Conservation (phyloP, 495 filamentous ascomycete genomes). For the Podospora comata region DNA sequence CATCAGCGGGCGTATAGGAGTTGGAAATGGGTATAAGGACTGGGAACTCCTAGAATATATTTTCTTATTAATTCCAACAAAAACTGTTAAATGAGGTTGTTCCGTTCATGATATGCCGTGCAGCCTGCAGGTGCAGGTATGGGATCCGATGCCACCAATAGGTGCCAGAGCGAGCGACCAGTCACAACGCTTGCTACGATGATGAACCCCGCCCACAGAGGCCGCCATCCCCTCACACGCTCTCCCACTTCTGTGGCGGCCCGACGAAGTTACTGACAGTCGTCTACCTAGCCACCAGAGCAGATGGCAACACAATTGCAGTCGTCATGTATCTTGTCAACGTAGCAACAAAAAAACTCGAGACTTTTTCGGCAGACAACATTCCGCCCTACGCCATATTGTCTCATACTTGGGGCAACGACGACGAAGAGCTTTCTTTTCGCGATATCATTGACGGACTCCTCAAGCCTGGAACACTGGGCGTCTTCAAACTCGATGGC, state of each 20-base stretch:
- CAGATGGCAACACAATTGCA: too few species aligned
- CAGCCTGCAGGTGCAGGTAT: not conserved
- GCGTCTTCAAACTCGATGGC: constrained; percentile 11
- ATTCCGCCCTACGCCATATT: constrained; percentile 6
- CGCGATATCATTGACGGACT: not conserved
- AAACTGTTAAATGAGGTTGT: not conserved
- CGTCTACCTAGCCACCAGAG: too few species aligned
- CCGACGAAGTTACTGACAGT: too few species aligned
- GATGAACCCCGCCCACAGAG: too few species aligned
- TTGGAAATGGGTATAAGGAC: not conserved
- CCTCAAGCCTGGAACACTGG: not conserved
- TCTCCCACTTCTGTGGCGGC: too few species aligned
- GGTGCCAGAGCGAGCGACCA: too few species aligned
- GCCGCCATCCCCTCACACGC: too few species aligned
- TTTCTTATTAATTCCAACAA: not conserved
- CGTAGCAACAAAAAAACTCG: not conserved
- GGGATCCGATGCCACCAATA: too few species aligned
- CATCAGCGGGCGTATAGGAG: not conserved
- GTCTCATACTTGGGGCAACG: constrained; percentile 8
- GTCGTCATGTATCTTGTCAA: constrained; percentile 2
- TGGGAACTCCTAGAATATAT: not conserved
- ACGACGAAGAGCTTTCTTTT: constrained; percentile 2
- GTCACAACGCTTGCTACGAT: too few species aligned
- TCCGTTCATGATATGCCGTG: not conserved
- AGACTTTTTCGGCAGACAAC: not conserved